phyloP scores from a whole-genome alignment of 352 stramenopile genomes.

The Pythium sp. region DNA sequence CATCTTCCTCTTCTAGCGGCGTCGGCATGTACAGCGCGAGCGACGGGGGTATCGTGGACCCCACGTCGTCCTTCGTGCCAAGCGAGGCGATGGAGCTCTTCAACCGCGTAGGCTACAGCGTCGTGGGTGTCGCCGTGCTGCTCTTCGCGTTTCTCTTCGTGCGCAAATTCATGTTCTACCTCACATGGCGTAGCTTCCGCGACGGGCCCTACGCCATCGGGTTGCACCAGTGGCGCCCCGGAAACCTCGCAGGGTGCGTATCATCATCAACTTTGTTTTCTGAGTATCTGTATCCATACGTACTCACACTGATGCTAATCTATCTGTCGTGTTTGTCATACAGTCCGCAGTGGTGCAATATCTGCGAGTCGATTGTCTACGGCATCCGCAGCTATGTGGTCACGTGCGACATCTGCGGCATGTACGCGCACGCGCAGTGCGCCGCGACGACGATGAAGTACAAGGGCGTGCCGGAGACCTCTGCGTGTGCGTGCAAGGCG shows the following conservation, averaged over 20 bases:
- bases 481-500: slow-evolving; percentile 17
- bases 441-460: slow-evolving; percentile 50
- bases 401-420: slow-evolving; percentile 82
- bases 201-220: slow-evolving; percentile 71
- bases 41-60: slow-evolving; percentile 32
- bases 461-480: slow-evolving; percentile 24
- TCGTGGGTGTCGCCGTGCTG: slow-evolving; percentile 40
- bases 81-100: slow-evolving; percentile 52
- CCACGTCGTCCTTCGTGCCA: slow-evolving; percentile 47
- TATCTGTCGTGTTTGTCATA: neutral
- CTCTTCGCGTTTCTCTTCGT: slow-evolving; percentile 59
- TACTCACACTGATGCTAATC: neutral
- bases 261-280: neutral
- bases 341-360: slow-evolving; percentile 78
- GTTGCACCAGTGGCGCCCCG: slow-evolving; percentile 72
- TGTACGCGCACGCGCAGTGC: slow-evolving; percentile 78
- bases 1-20: neutral
- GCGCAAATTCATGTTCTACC: slow-evolving; percentile 75
- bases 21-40: slow-evolving; percentile 4
- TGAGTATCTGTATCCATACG: neutral
- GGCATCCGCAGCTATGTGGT: slow-evolving; percentile 85
- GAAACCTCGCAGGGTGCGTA: slow-evolving; percentile 63
- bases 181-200: slow-evolving; percentile 79
- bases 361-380: slow-evolving; percentile 77
- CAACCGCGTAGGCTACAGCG: slow-evolving; percentile 52